Evolutionary conservation across 208 protist genomes (phyloP), one percentile per base, ranked within the genome.

Genomic region (Leishmania gerbilli): DNA sequence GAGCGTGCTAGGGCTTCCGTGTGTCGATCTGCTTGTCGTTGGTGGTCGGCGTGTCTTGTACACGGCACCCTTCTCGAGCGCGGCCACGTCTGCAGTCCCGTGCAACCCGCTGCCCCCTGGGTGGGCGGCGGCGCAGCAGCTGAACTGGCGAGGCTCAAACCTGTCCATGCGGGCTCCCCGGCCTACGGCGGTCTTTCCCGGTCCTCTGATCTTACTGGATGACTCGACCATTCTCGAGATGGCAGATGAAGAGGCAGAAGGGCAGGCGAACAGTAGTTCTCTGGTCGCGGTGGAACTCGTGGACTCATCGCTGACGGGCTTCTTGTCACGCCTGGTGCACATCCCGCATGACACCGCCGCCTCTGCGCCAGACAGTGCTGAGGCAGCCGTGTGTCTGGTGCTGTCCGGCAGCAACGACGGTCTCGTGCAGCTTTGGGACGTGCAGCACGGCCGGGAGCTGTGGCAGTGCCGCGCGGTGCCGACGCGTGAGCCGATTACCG

Each of bases 391-490:
- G 45, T 79, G 81, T 34, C 47, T 84, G 2, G 72, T 95, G 79
- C 74, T 93, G 56, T 93, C 88, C 62, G 93, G 87, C 11, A 95
- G 89, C 74, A 92, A 94, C 83, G 89, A 94, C 60, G 95, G 95
- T 2, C 68, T 95, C 7, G 42, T 97, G 60, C 95, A 97, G 87
- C 85, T 97, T 78, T 97, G 95, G 95, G 91, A 96, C 71, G 65
- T 90, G 31, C 83, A 85, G 21, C 87, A 82, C 24, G 74, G 81
- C 65, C 81, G 77, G 21, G 94, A 97, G 84, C 77, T 95, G 60
- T 83, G 93, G 84, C 91, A 92, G 37, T 95, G 90, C 79, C 83
- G 87, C 49, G 89, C 83, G 31, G 94, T 93, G 1, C 83, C 90
- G 58, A 60, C 84, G 9, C 60, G 86, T 11, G 92, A 95, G 21